A percentile compares a stretch with the other conserved stretches of the same genome.
Conservation (phyloP, 805 yeast species). For the Sungouiozyma ichnusensis region DNA sequence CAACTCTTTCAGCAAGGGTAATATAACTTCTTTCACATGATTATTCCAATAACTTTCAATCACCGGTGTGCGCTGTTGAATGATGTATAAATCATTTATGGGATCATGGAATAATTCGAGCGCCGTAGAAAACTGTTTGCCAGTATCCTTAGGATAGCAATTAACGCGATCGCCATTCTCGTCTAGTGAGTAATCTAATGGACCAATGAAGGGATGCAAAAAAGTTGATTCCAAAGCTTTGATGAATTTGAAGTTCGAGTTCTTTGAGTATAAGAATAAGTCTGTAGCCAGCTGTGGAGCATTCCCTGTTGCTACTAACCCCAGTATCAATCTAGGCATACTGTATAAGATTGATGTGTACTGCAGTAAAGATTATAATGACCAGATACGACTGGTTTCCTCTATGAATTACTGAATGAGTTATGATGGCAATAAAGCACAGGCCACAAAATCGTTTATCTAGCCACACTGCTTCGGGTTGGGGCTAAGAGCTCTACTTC, state of each 20-base stretch:
- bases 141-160: conserved; percentile 1
- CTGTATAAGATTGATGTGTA: no score
- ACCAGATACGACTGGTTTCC: background rate
- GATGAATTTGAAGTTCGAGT: conserved; percentile 35
- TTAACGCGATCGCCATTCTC: conserved; percentile 1
- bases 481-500: no score
- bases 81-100: conserved; percentile 36
- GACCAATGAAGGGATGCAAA: conserved; percentile 77
- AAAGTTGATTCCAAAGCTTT: conserved; percentile 48
- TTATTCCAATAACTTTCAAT: conserved; percentile 48
- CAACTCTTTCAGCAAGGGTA: conserved; percentile 36
- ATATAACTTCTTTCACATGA: conserved; percentile 42
- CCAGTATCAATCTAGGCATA: conserved; percentile 48
- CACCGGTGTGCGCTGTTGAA: conserved; percentile 80
- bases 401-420: background rate
- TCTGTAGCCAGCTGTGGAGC: conserved; percentile 79
- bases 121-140: conserved; percentile 40
- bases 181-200: conserved; percentile 42
- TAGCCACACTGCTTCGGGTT: no score
- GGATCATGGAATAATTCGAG: conserved; percentile 51
- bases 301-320: conserved; percentile 79
- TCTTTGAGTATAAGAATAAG: conserved; percentile 44
- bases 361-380: no score
- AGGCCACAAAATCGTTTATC: no score
- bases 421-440: no score